Base-by-base conservation (phyloP, 192 early-diverging fungal genomes). In the Geosiphon pyriformis region DNA sequence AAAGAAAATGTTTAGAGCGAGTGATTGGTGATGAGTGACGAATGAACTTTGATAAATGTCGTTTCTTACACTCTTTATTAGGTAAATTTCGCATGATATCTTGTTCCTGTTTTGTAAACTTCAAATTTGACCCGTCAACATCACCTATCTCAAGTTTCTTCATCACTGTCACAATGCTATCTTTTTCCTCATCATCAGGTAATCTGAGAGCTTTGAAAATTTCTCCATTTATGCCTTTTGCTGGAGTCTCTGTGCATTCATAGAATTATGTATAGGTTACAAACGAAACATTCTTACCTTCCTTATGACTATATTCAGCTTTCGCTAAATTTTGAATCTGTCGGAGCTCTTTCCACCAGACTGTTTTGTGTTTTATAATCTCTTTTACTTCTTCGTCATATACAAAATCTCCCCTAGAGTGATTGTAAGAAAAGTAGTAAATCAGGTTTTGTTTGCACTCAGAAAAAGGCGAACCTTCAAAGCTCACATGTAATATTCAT, bases 401-500 rank as follows among this genome's bases (percentile, higher is more conserved):
- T 35, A 91, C 74, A 74, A 85, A 93, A 79, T 98, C 93, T 46
- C 75, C 81, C 66, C 87, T 88, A 65, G 32, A 58, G 22, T 15
- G 18, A 17, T 30, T n/a, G n/a, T n/a, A 15, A 55, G 11, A 46
- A 25, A 32, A 60, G 20, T 33, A 61, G 18, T 18, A 18, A 42
- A 57, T 47, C 0, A 17, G 22, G 30, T 18, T 34, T 18, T 18
- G 7, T 22, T 20, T 18, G 33, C 27, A 17, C 8, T 7, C 4
- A 35, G n/a, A 29, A 69, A 29, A 10, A 61, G 37, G 52, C 32
- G 26, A 58, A 20, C 50, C 27, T 20, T 49, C 8, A 11, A 47
- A 1, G 73, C 83, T 68, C 75, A 87, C 82, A 93, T 87, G 70
- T 96, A 99, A 69, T 98, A 83, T 26, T 94, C 94, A 26, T 88